Conservation (phyloP, 257 asterid genomes). For the Penstemon davidsonii region DNA sequence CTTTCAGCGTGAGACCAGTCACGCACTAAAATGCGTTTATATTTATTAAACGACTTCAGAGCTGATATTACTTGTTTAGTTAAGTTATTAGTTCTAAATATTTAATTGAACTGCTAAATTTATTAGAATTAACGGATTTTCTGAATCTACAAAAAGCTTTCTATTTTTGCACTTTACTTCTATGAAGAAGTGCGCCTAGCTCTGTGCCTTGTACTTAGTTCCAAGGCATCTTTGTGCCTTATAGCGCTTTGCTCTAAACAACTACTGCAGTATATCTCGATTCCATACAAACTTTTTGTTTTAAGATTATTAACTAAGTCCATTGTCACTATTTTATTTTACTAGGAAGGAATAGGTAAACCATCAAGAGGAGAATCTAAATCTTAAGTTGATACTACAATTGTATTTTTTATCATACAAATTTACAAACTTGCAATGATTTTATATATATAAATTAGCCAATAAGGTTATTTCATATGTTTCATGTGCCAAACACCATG, state of each 20-base stretch:
- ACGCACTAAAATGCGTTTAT: too few relatives aligned
- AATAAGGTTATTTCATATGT: too few relatives aligned
- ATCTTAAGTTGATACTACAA: slow-evolving; percentile 6
- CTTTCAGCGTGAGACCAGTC: neutral
- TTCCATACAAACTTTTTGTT: neutral
- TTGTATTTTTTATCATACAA: slow-evolving; percentile 2
- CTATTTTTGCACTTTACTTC: too few relatives aligned
- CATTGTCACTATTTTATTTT: neutral
- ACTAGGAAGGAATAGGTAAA: neutral
- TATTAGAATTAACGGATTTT: too few relatives aligned
- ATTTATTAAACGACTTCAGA: too few relatives aligned
- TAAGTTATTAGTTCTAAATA: too few relatives aligned
- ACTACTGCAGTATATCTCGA: neutral
- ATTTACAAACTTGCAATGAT: neutral
- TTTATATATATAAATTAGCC: neutral
- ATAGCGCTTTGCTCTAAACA: neutral
- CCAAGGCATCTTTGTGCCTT: too few relatives aligned
- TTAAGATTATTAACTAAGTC: neutral
- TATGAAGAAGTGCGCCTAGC: too few relatives aligned
- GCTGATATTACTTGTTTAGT: too few relatives aligned
- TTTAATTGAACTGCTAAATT: too few relatives aligned
- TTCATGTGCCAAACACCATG: neutral
- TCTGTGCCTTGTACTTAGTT: too few relatives aligned
- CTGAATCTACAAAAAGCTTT: too few relatives aligned
- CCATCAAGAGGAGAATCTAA: slow-evolving; percentile 7